These are phyloP conservation scores for Cutaneotrichosporon sp. DNA, from an alignment of 1,284 basidiomycete species.

Conservation along the genomic window DNA sequence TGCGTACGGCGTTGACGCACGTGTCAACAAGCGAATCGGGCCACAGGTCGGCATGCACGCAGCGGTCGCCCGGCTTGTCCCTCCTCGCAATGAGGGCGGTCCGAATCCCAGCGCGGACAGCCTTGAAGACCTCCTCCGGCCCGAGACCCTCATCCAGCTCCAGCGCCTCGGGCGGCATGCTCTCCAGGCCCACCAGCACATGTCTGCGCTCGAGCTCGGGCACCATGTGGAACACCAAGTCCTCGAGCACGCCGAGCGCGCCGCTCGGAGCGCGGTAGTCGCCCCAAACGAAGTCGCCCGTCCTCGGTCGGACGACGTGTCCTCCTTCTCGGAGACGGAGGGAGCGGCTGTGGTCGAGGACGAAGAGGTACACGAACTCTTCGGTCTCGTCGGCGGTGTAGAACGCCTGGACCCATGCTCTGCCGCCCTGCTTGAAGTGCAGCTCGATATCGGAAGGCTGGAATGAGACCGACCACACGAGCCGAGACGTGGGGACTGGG, in stretches of 20 bases:
- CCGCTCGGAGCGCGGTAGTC: background rate
- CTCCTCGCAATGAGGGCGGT: background rate
- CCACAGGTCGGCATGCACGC: background rate
- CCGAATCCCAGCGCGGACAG: background rate
- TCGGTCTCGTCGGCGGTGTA: background rate
- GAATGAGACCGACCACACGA: background rate
- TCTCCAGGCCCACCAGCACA: background rate
- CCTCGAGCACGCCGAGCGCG: conserved; percentile 6
- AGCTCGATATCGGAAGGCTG: background rate
- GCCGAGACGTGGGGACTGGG: background rate
- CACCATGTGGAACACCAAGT: conserved; percentile 3
- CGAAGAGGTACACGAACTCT: conserved; percentile 1
- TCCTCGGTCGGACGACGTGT: background rate
- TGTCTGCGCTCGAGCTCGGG: conserved; percentile 5
- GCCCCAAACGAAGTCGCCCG: background rate
- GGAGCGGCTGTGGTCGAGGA: background rate
- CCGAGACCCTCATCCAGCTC: background rate
- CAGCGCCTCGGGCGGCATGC: background rate
- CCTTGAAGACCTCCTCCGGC: background rate
- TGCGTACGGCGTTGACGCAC: background rate
- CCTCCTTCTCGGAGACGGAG: background rate
- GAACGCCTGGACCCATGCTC: background rate
- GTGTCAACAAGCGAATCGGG: background rate
- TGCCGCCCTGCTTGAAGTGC: background rate
- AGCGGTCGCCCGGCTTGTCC: background rate